A percentile compares a stretch with the other conserved stretches of the same genome.
Evolutionary conservation across 2,329 filamentous ascomycete species (phyloP).

Genomic region (Cordyceps cicadae): DNA sequence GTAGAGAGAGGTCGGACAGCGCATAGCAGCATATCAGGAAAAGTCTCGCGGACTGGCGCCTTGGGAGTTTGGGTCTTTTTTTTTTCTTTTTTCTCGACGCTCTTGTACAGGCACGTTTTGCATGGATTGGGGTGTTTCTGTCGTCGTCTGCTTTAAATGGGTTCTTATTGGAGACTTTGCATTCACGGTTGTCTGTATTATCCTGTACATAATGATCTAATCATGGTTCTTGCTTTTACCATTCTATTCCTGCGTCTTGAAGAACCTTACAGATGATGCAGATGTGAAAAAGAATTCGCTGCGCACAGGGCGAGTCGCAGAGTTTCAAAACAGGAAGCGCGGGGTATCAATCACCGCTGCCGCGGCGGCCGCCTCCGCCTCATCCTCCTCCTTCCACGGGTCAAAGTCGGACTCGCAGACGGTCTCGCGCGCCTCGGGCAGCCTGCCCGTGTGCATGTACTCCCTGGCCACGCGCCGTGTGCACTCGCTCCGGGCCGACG

Average conservation of each 20-base stretch:
- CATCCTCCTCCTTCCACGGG: slow-evolving; percentile 1
- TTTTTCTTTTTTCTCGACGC: neutral
- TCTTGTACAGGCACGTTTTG: neutral
- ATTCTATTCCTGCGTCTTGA: too few species aligned
- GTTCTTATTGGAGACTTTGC: neutral
- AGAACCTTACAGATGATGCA: too few species aligned
- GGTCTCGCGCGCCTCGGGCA: slow-evolving; percentile 13
- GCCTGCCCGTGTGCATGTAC: slow-evolving; percentile 16
- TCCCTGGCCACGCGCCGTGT: slow-evolving; percentile 12
- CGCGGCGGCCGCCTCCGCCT: neutral
- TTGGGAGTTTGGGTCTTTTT: neutral
- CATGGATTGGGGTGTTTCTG: neutral
- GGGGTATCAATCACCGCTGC: neutral
- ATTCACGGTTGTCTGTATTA: neutral
- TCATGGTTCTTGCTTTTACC: neutral
- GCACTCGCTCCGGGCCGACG: slow-evolving; percentile 10
- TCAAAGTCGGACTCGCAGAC: slow-evolving; percentile 16
- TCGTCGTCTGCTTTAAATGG: neutral
- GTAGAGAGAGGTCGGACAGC: neutral
- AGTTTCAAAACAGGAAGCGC: neutral
- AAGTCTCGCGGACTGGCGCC: neutral
- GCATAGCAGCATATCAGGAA: neutral
- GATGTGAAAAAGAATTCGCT: too few species aligned
- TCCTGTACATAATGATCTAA: neutral
- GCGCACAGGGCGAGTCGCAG: neutral